Evolutionary conservation across 345 rosid genomes (phyloP), one percentile per base, ranked within the genome.

Genomic region (Eucalyptus caleyi): DNA sequence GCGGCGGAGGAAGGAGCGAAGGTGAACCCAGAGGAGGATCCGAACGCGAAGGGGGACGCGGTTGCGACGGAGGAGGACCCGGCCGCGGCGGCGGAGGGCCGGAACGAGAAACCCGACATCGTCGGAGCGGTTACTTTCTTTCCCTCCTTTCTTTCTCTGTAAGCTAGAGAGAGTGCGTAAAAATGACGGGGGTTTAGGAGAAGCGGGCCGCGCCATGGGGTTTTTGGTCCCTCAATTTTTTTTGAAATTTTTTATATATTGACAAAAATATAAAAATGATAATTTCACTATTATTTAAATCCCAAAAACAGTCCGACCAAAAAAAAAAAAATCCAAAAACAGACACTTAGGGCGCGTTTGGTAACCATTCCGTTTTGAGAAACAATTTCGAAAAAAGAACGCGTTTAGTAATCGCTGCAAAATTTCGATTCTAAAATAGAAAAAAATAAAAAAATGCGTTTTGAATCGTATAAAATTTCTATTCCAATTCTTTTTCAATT

Each of bases 41-140:
- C 86, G 89, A 93, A 89, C 81, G 93, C 86, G 50, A 91, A 88
- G 51, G 85, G 67, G 1, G 91, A 65, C 34, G 72, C 85, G 86
- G 93, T 34, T 11, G 59, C 24, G 59, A 21, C 80, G 59, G 96
- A 65, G 91, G 95, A 88, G 89, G 95, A 95, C 85, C 93, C 89
- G 6, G 92, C 87, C 51, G 85, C 34, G 42, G 94, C 30, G n/a
- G 92, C 40, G 54, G 96, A 91, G 88, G 94, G 94, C 50, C 92
- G 93, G 50, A 92, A 91, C 34, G 93, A 40, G 89, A 81, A 93
- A 88, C 93, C 93, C 50, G 95, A 91, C 94, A 93, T 91, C 86
- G 89, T 86, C 24, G 88, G 53, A 67, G 88, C 50, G 62, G 69
- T 14, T 11, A 6, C 27, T 11, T 77, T 21, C 62, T n/a, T 65